Conservation (phyloP, 345 rosid genomes). For the Gynandropsis gynandra region DNA sequence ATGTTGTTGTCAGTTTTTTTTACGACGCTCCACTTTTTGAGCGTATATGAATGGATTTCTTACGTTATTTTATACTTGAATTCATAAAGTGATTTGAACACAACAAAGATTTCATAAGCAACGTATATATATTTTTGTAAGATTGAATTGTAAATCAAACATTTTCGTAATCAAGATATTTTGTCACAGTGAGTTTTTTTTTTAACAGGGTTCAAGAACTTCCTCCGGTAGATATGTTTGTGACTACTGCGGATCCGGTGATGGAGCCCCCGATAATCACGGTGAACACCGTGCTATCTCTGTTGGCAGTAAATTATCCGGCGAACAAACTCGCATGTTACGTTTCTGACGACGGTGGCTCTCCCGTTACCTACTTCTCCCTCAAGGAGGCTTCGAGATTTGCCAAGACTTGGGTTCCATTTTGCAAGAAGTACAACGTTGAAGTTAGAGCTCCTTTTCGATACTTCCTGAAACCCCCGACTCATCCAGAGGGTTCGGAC, state of each 20-base stretch:
- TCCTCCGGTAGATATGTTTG: slow-evolving; percentile 55
- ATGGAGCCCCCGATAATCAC: slow-evolving; percentile 25
- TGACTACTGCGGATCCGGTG: slow-evolving; percentile 36
- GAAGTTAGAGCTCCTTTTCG: slow-evolving; percentile 62
- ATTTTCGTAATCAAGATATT: no score
- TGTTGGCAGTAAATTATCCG: slow-evolving; percentile 56
- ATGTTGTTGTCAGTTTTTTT: no score
- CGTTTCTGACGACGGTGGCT: slow-evolving; percentile 59
- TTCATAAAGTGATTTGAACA: no score
- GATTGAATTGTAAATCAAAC: no score
- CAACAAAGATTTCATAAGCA: no score
- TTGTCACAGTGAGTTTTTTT: neutral
- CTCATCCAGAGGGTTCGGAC: slow-evolving; percentile 15
- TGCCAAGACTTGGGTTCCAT: slow-evolving; percentile 68
- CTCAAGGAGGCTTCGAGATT: slow-evolving; percentile 52
- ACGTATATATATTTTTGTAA: no score
- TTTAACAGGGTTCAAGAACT: slow-evolving; percentile 34
- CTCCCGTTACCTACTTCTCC: slow-evolving; percentile 48
- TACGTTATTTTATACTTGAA: no score
- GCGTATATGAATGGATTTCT: no score
- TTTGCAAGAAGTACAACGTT: slow-evolving; percentile 49
- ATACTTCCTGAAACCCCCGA: slow-evolving; percentile 31
- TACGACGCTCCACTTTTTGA: no score
- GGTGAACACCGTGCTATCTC: slow-evolving; percentile 32
- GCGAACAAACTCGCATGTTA: slow-evolving; percentile 44